These are phyloP conservation scores for Candolleomyces eurysporus DNA, from an alignment of 768 basidiomycete species.

Conservation along the genomic window DNA sequence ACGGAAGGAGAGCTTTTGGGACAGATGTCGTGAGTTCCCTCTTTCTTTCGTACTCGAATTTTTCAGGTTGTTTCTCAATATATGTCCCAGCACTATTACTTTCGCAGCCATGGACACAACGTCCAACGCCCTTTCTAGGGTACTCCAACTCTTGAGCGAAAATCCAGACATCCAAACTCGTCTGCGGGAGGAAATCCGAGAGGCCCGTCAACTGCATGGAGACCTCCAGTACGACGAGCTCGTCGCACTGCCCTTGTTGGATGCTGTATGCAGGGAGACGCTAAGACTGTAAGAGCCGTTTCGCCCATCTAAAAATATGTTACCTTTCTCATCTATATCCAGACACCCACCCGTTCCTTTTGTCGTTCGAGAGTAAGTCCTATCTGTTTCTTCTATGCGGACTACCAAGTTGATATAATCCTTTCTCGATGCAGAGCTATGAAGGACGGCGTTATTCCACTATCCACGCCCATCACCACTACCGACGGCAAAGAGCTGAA, in stretches of 20 bases:
- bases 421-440: slow-evolving; percentile 19
- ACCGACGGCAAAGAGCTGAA: slow-evolving; percentile 20
- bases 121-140: slow-evolving; percentile 17
- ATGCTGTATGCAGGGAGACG: slow-evolving; percentile 38
- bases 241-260: slow-evolving; percentile 32
- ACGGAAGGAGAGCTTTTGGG: slow-evolving; percentile 35
- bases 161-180: slow-evolving; percentile 20
- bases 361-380: slow-evolving; percentile 15
- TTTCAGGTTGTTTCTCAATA: neutral
- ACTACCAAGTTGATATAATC: neutral
- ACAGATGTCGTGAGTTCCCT: slow-evolving; percentile 20
- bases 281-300: slow-evolving; percentile 28
- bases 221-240: slow-evolving; percentile 37
- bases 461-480: slow-evolving; percentile 22
- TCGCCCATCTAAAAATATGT: no score
- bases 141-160: slow-evolving; percentile 15
- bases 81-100: slow-evolving; percentile 19
- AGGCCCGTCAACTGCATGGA: slow-evolving; percentile 19
- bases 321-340: neutral
- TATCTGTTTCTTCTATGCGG: neutral
- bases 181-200: slow-evolving; percentile 18
- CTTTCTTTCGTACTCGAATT: neutral
- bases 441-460: slow-evolving; percentile 21
- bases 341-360: slow-evolving; percentile 23
- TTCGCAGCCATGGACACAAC: slow-evolving; percentile 26